Conservation (phyloP, 1,139 yeast species). For the Taphrina pruni region DNA sequence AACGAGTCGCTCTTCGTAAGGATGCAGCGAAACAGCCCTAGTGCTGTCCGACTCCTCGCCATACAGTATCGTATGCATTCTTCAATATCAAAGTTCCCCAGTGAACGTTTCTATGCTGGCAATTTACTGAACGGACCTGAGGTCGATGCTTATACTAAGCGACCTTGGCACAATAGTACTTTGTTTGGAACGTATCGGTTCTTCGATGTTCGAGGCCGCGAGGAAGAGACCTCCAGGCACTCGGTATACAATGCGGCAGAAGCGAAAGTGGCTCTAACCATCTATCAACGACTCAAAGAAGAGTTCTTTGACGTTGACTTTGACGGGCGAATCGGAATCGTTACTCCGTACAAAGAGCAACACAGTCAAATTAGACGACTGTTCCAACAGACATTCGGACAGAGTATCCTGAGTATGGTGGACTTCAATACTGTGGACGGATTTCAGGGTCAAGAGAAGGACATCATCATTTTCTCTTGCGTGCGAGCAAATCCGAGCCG, state of each 20-base stretch:
- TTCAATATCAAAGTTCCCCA: slow-evolving; percentile 82
- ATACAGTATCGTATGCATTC: slow-evolving; percentile 99
- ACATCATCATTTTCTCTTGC: slow-evolving; percentile 89
- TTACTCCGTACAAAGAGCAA: slow-evolving; percentile 95
- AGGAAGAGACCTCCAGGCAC: slow-evolving; percentile 65
- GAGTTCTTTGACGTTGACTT: slow-evolving; percentile 61
- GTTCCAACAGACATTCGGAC: slow-evolving; percentile 69
- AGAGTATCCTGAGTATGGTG: slow-evolving; percentile 64
- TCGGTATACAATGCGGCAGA: slow-evolving; percentile 76
- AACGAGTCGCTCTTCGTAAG: slow-evolving; percentile 94
- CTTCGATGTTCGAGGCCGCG: slow-evolving; percentile 71
- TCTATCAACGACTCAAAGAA: slow-evolving; percentile 64
- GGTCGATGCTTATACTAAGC: slow-evolving; percentile 63
- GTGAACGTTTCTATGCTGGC: slow-evolving; percentile 77
- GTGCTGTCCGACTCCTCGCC: slow-evolving; percentile 73
- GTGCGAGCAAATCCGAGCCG: slow-evolving; percentile 66
- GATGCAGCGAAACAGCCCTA: slow-evolving; percentile 73
- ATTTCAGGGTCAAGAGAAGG: slow-evolving; percentile 97
- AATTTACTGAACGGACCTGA: slow-evolving; percentile 74
- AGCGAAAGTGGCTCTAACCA: slow-evolving; percentile 71
- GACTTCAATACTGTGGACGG: slow-evolving; percentile 97
- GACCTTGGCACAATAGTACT: slow-evolving; percentile 73
- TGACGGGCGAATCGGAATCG: slow-evolving; percentile 79
- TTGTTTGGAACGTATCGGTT: slow-evolving; percentile 76
- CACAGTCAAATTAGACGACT: slow-evolving; percentile 63